A percentile compares a stretch with the other conserved stretches of the same genome.
phyloP scores from a whole-genome alignment of 78 protist genomes.

The Dictyostelium firmibasis region DNA sequence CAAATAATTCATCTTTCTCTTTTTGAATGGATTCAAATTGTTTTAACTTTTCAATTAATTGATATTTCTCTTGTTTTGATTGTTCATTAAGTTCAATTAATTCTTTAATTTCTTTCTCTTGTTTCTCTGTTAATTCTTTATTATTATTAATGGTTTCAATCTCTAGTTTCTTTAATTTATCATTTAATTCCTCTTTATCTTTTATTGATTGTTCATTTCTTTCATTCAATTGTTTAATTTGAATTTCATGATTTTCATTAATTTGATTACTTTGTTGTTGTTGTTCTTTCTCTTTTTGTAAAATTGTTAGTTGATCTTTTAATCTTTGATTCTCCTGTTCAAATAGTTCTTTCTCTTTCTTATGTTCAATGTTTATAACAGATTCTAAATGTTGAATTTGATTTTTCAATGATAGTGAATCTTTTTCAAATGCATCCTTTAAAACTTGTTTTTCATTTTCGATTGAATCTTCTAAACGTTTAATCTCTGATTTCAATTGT shows the following conservation, averaged over 20 bases:
- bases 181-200: background rate
- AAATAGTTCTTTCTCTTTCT: background rate
- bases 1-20: background rate
- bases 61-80: background rate
- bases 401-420: background rate
- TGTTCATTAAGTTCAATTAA: background rate
- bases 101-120: background rate
- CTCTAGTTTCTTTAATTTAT: background rate
- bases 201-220: background rate
- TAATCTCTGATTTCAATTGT: background rate
- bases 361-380: background rate
- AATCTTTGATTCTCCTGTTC: background rate
- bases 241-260: background rate
- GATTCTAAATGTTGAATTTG: slow-evolving; percentile 8
- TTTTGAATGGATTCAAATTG: background rate
- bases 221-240: background rate
- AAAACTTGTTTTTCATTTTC: background rate
- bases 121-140: background rate
- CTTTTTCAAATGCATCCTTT: background rate
- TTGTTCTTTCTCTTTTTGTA: background rate
- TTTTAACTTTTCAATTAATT: background rate
- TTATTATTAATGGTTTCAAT: background rate
- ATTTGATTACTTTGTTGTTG: background rate
- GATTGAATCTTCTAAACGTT: background rate
- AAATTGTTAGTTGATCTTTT: background rate